These are phyloP conservation scores for Hypoxylon sp. DNA, from an alignment of 2,329 filamentous ascomycete genomes.

Conservation along the genomic window DNA sequence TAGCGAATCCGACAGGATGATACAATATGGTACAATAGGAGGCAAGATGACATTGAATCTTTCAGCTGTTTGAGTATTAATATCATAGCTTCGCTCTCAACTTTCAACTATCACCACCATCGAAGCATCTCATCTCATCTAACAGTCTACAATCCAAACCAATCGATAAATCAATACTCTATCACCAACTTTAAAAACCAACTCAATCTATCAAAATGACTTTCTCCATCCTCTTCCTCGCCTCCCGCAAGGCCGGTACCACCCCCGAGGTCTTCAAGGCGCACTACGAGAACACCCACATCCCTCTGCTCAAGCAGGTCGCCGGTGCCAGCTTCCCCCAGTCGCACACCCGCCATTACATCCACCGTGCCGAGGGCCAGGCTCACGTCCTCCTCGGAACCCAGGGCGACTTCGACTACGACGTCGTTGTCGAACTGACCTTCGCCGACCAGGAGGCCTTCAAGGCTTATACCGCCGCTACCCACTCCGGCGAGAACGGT, in stretches of 20 bases:
- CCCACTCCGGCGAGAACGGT: constrained; percentile 44
- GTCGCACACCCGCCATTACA: constrained; percentile 47
- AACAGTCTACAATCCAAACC: not conserved
- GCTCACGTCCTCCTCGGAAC: constrained; percentile 42
- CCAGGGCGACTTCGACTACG: constrained; percentile 48
- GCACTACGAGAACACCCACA: constrained; percentile 41
- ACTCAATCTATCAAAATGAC: constrained; percentile 33
- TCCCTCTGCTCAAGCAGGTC: constrained; percentile 41
- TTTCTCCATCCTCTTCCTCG: constrained; percentile 37
- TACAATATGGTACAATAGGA: constrained; percentile 4
- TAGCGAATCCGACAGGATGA: constrained; percentile 20
- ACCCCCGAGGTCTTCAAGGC: constrained; percentile 46
- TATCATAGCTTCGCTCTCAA: constrained; percentile 11
- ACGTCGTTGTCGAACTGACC: constrained; percentile 40
- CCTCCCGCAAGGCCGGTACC: constrained; percentile 43
- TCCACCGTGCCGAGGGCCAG: constrained; percentile 36
- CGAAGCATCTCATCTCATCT: constrained; percentile 12
- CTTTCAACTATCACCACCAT: constrained; percentile 9
- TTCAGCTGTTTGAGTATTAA: constrained; percentile 15
- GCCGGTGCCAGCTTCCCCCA: constrained; percentile 42
- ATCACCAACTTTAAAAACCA: constrained; percentile 14
- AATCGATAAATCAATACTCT: constrained; percentile 3
- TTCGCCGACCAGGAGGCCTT: constrained; percentile 46
- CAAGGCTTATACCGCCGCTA: constrained; percentile 41
- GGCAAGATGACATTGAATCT: not conserved